Evolutionary conservation across 2,329 filamentous ascomycete genomes (phyloP), one percentile per base, ranked within the genome.

Genomic region (Xylariaceae sp.): DNA sequence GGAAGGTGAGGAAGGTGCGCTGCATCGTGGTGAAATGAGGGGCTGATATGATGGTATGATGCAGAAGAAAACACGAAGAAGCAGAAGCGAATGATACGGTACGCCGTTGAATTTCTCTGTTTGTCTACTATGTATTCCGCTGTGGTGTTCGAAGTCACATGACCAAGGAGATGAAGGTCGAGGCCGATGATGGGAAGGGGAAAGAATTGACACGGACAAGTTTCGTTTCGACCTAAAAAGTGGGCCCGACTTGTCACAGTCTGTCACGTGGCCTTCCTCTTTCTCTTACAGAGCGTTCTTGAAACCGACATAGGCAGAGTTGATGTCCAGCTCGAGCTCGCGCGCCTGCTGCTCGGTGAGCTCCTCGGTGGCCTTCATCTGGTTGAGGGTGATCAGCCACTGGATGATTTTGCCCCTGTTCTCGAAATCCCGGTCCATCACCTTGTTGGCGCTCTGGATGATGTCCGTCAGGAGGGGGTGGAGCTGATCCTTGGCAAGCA

Each of bases 371-470:
- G 89, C 92, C 58, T 87, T 87, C 92, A 98, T 97, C 66, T 96
- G 89, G 60, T 98, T 98, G 48, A 98, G 70, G 5, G 87, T 85
- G 55, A 98, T 98, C 50, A 98, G 73, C 92, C 92, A 98, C 62
- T 96, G 89, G 40, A 98, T 88, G 53, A 98, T 97, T 73, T 97
- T 97, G 53, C 86, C 88, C 51, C 94, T 83, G 59, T 83, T 89
- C 52, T 97, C 89, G 60, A 98, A 98, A 55, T 97, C 90, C 47
- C 83, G 78, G 60, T 94, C 88, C 3, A 90, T 96, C 48, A 98
- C 92, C 58, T 94, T 92, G 66, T 97, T 97, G 49, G 96, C 90
- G 3, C 88, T 89, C 57, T 96, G 90, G 46, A 98, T 98, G 13
- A 96, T 88, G 54, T 97, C 92, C 1, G 89, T 90, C 2, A 98